Percentiles rank a stretch among this genome's conserved stretches.
phyloP scores from a whole-genome alignment of 148 eudicot species.

The Diospyros lotus region DNA sequence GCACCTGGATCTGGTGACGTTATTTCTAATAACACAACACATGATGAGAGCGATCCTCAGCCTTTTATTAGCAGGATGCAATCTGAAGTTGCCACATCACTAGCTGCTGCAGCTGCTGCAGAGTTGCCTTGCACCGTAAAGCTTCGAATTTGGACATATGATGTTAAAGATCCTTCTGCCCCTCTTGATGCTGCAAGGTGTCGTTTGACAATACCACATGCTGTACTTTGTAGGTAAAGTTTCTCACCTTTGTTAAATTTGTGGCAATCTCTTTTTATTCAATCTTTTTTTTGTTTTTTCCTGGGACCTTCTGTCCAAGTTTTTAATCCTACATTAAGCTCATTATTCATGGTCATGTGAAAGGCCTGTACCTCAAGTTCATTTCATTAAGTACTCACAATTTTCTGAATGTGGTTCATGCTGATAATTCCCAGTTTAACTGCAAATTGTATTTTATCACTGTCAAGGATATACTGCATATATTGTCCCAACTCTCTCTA shows the following conservation, averaged over 20 bases:
- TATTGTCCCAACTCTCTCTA: background rate
- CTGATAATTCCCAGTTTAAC: background rate
- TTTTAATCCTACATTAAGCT: background rate
- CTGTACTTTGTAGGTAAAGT: constrained; percentile 91
- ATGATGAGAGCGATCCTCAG: constrained; percentile 45
- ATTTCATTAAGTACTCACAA: background rate
- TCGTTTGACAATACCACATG: constrained; percentile 87
- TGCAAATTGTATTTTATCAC: background rate
- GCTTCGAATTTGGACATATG: constrained; percentile 92
- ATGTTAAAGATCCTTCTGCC: constrained; percentile 69
- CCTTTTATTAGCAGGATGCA: constrained; percentile 65
- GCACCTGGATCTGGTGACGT: constrained; percentile 34
- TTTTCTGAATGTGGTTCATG: background rate
- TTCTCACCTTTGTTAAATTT: constrained; percentile 4
- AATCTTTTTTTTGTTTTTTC: too few relatives aligned
- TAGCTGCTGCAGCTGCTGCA: constrained; percentile 90
- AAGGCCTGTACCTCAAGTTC: background rate
- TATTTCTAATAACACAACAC: constrained; percentile 24
- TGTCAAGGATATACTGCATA: background rate
- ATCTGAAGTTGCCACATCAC: constrained; percentile 78
- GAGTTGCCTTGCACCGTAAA: constrained; percentile 98
- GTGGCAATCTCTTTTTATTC: background rate
- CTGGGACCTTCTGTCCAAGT: background rate
- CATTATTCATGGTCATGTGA: background rate
- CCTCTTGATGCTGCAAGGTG: constrained; percentile 71